A percentile compares a stretch with the other conserved stretches of the same genome.
Evolutionary conservation across 768 basidiomycete species (phyloP).

Genomic region (Phylloporus rhodoxanthus): DNA sequence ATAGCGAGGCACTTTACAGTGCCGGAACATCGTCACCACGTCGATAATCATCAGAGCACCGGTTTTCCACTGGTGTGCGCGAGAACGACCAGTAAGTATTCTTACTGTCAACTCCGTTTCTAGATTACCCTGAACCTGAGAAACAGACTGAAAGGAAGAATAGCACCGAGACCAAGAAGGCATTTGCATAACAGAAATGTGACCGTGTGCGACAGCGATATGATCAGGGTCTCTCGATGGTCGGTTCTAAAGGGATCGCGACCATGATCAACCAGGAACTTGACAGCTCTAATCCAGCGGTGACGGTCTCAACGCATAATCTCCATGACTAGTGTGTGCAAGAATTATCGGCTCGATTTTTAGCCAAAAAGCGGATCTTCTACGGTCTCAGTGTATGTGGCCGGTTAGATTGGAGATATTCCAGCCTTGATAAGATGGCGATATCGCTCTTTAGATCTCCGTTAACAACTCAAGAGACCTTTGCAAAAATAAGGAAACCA

Average conservation of each 20-base stretch:
- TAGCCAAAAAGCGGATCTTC: not conserved
- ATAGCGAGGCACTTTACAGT: not conserved
- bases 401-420: not conserved
- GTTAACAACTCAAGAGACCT: no score
- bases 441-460: no score
- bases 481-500: no score
- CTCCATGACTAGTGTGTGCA: not conserved
- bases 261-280: not conserved
- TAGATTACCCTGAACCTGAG: not conserved
- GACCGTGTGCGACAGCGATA: not conserved
- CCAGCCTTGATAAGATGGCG: not conserved
- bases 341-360: not conserved
- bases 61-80: not conserved
- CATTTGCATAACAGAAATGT: not conserved
- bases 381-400: not conserved
- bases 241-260: constrained; percentile 74
- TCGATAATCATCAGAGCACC: no score
- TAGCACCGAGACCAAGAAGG: not conserved
- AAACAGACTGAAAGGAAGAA: not conserved
- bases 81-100: not conserved
- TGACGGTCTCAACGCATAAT: not conserved
- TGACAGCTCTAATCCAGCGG: not conserved
- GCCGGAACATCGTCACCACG: not conserved
- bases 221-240: not conserved
- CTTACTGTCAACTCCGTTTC: not conserved